Percentiles rank a stretch among this genome's conserved stretches.
phyloP scores from a whole-genome alignment of 192 early-diverging fungal species.

The Gamsiella multidivaricata region DNA sequence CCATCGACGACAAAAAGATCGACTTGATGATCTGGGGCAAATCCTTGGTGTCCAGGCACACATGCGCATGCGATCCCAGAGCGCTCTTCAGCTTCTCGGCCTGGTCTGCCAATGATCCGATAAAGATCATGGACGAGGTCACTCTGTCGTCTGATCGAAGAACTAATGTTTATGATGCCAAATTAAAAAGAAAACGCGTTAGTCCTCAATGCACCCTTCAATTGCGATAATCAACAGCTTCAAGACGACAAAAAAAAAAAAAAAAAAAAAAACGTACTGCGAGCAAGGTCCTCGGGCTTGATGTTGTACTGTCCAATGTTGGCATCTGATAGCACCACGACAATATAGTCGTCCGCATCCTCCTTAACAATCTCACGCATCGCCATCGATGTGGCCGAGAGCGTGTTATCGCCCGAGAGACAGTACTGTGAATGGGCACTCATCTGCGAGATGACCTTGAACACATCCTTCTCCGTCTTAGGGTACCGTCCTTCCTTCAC shows the following conservation, averaged over 20 bases:
- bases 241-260: conserved; percentile 2
- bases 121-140: conserved; percentile 81
- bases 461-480: conserved; percentile 80
- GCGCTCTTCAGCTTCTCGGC: conserved; percentile 68
- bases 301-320: conserved; percentile 85
- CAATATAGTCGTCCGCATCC: conserved; percentile 84
- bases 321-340: conserved; percentile 82
- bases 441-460: conserved; percentile 79
- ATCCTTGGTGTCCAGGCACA: conserved; percentile 71
- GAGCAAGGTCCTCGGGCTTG: conserved; percentile 71
- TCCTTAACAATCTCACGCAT: conserved; percentile 77
- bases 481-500: conserved; percentile 77
- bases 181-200: neutral
- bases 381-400: conserved; percentile 71
- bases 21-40: conserved; percentile 71
- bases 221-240: no score
- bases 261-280: conserved; percentile 55
- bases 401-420: conserved; percentile 81
- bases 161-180: conserved; percentile 39
- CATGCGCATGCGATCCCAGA: conserved; percentile 64
- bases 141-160: conserved; percentile 78
- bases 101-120: conserved; percentile 82
- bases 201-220: neutral
- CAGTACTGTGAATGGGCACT: conserved; percentile 84
- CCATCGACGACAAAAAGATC: conserved; percentile 70